Base-by-base conservation (phyloP, 1,284 basidiomycete genomes). In the Ustilago tritici region DNA sequence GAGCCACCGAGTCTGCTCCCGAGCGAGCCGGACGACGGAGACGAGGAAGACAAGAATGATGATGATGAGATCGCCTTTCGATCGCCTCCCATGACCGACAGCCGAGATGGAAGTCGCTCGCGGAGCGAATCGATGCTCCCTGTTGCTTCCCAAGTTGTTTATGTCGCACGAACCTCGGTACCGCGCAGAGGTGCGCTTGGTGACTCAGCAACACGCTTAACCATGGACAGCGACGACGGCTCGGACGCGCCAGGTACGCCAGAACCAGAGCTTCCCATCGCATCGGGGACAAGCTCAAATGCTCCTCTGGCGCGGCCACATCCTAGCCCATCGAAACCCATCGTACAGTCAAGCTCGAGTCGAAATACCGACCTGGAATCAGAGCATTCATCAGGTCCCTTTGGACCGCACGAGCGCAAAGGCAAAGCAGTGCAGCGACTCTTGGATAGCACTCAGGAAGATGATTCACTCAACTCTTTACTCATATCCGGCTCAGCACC, bases 171-270 rank as follows among this genome's bases (percentile, higher is more conserved):
- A 35, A 54, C 61, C 1, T 41, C 64, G 1, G 11, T 61, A 9
- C 59, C 64, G 7, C 60, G 70, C 8, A 57, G 70, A 53, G 61
- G 70, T 14, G 63, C 60, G 4, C 36, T 73, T 3, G 40, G 65
- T 12, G n/a, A 64, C 12, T 60, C 70, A 2, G 47, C 56, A 14
- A 31, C 57, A 32, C 54, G 28, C 2, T 41, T 73, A 31, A 40
- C 54, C 6, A 43, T 54, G 47, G 65, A 68, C n/a, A 67, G 58
- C 36, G 65, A 73, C n/a, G 61, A 72, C 3, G 41, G 50, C 4
- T 50, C 47, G 17, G 58, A 61, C 19, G 15, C 14, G 3, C 47
- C 47, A 9, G 49, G 10, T 1, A 38, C 40, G 3, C 59, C 34
- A 12, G 56, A 58, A 5, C 41, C 46, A 1, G 63, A 63, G 15